Evolutionary conservation across 2,329 filamentous ascomycete species (phyloP).

Genomic region (Aureobasidium sp.): DNA sequence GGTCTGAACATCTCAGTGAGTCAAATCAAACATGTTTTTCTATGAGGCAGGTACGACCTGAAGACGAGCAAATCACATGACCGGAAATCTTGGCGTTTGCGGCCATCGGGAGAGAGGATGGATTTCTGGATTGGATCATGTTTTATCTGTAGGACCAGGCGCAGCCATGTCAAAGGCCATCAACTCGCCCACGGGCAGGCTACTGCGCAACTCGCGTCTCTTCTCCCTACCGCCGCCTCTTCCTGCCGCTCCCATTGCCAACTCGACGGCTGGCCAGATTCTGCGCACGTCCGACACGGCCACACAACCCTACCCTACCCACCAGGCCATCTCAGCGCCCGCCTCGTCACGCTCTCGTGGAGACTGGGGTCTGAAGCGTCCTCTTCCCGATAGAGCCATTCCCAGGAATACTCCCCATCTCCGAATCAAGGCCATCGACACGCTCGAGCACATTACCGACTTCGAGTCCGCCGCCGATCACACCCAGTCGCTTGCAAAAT

Average conservation of each 20-base stretch:
- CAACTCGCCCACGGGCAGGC: conserved; percentile 52
- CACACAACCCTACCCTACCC: conserved; percentile 70
- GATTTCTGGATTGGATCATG: neutral
- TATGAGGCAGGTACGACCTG: neutral
- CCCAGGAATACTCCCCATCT: conserved; percentile 63
- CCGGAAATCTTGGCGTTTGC: conserved; percentile 1
- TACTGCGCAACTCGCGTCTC: conserved; percentile 79
- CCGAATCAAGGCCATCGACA: conserved; percentile 70
- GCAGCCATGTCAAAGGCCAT: conserved; percentile 30
- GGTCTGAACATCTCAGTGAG: no score
- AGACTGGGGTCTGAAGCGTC: conserved; percentile 88
- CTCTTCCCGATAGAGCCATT: conserved; percentile 69
- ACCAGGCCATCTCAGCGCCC: conserved; percentile 74
- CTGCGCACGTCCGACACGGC: conserved; percentile 55
- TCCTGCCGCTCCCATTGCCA: conserved; percentile 46
- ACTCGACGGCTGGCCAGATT: conserved; percentile 40
- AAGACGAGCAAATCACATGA: neutral
- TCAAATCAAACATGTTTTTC: no score
- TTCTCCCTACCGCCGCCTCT: conserved; percentile 79
- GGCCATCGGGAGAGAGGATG: neutral
- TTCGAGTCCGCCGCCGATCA: conserved; percentile 79
- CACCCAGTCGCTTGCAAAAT: conserved; percentile 72
- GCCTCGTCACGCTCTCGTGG: conserved; percentile 63
- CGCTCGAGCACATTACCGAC: conserved; percentile 80
- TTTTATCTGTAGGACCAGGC: neutral